Base-by-base conservation (phyloP, 2,329 filamentous ascomycete genomes). In the Tolypocladium album region DNA sequence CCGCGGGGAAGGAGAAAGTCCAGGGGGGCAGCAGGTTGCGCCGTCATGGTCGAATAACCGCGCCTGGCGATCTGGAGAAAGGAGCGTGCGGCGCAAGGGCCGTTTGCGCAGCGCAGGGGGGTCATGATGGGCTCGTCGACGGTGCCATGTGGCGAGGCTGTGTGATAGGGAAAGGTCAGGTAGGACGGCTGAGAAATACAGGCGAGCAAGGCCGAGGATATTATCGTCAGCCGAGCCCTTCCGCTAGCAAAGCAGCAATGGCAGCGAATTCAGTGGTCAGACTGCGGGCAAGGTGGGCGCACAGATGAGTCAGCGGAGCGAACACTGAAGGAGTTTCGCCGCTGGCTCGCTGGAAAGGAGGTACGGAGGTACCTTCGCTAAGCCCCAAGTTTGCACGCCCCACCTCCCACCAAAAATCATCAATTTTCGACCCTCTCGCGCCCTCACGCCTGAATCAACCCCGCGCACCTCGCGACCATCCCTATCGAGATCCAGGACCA, bases 351-450 rank as follows among this genome's bases (percentile, higher is more conserved):
- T 42, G 17, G 42, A 2, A 24, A 4, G 20, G 20, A 53, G 47
- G 57, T 58, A 53, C 50, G 56, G 45, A 36, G 24, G 39, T 34
- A 60, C 57, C 52, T 22, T 74, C 70, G 71, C 70, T 74, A 73
- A 74, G 70, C 71, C 72, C 72, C 70, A 70, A 72, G 64, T 38
- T 65, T 66, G 66, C 65, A 66, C 64, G 71, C 73, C 72, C 73
- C 72, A 71, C 71, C 70, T 72, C 74, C 72, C 74, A 76, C 72
- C 72, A 74, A 75, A 74, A 74, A 73, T 74, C 72, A 69, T 68
- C 67, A 75, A 75, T 74, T 75, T 75, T 71, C 59, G 67, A 67
- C 64, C 66, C 63, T 74, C 67, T 60, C 52, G 56, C 50, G 50
- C 50, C 63, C 62, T 65, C 64, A 58, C 59, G 61, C 62, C 67